Conservation (phyloP, 2,329 filamentous ascomycete species). For the Fusarium tuaranense region DNA sequence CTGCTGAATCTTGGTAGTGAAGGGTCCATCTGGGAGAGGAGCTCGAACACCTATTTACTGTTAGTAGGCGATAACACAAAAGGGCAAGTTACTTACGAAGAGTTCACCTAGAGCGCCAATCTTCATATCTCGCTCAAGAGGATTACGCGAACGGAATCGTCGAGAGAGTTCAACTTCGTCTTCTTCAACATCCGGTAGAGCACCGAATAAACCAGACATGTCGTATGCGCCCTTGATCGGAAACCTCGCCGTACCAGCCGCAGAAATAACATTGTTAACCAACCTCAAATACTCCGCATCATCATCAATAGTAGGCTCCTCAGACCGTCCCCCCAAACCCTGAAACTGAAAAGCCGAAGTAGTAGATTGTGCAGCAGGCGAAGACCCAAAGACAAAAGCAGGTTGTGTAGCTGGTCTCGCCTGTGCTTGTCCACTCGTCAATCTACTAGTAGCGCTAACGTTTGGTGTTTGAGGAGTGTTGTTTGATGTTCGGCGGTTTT, state of each 20-base stretch:
- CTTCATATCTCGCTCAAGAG: conserved; percentile 29
- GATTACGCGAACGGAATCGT: conserved; percentile 5
- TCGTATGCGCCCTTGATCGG: neutral
- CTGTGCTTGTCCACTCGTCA: neutral
- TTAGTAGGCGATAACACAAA: neutral
- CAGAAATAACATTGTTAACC: conserved; percentile 18
- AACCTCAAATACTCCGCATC: conserved; percentile 24
- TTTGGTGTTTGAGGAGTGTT: neutral
- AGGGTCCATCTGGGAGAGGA: conserved; percentile 47
- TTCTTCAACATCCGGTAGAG: conserved; percentile 22
- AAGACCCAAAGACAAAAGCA: conserved; percentile 35
- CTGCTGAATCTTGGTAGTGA: conserved; percentile 49
- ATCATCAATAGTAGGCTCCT: conserved; percentile 11
- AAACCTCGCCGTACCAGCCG: neutral
- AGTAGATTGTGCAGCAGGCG: conserved; percentile 10
- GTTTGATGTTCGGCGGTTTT: neutral
- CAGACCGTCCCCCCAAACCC: neutral
- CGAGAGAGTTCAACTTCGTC: conserved; percentile 10
- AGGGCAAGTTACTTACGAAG: conserved; percentile 10
- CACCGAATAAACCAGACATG: conserved; percentile 22
- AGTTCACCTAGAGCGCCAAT: conserved; percentile 38
- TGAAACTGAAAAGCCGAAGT: conserved; percentile 24
- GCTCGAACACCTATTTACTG: conserved; percentile 54
- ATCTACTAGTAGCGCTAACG: neutral
- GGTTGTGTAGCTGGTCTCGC: conserved; percentile 2